Evolutionary conservation across 345 rosid species (phyloP), one percentile per base, ranked within the genome.

Genomic region (Crucihimalaya himalaica): DNA sequence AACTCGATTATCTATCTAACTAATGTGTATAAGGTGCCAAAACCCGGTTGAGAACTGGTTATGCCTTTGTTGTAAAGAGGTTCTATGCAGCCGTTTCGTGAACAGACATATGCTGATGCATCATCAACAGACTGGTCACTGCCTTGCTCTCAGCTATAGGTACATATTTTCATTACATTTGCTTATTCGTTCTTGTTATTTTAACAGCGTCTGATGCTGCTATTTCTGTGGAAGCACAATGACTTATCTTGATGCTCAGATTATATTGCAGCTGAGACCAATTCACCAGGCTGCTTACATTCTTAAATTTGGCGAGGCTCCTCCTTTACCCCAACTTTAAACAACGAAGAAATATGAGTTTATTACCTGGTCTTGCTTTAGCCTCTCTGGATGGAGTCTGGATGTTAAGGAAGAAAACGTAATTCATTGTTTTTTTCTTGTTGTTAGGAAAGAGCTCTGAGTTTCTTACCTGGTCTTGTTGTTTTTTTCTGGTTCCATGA

Each of bases 101-200:
- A 91, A 91, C 58, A 86, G 89, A 81, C 96, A 93, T 72, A 91
- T 93, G 96, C 82, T 93, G 13, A 86, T 80, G 58, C 98, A 93
- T 76, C 85, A 73, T 71, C 88, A 84, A 66, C 81, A 89, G 40
- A 84, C 67, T 23, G 83, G 72, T 71, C 96, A 89, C 70, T 89
- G 78, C 56, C 32, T 89, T 10, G 96, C 94, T 9, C 89, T 93
- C 64, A 88, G 97, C 79, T 91, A 81, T 67, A 93, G 98, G 97
- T 89, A 62, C 21, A 52, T 18, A 6, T 19, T 45, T 5, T 45
- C 65, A 48, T 42, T n/a, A 5, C n/a, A 48, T 50, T 31, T 45
- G 6, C 12, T 45, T n/a, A 16, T 73, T 23, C 10, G 0, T 37
- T 29, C 28, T 5, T 42, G 3, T 32, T 21, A 34, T 3, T 16